These are phyloP conservation scores for Lyophyllum atratum DNA, from an alignment of 768 basidiomycete species.

Conservation along the genomic window DNA sequence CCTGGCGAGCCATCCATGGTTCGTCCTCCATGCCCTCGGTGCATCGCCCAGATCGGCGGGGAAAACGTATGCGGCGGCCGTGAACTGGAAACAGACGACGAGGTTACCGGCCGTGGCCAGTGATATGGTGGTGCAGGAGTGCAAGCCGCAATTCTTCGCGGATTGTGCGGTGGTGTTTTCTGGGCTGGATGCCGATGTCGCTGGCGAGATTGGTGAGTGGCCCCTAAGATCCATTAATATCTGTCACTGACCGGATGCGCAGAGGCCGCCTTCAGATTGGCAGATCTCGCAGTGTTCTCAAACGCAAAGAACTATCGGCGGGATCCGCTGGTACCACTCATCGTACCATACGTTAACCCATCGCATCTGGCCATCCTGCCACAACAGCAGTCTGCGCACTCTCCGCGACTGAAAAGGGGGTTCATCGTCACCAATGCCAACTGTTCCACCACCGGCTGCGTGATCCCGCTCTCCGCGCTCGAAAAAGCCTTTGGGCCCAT, in stretches of 20 bases:
- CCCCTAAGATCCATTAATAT: not conserved
- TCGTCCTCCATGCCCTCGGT: slow-evolving; percentile 82
- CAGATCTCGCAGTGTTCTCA: slow-evolving; percentile 92
- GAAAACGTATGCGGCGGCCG: slow-evolving; percentile 71
- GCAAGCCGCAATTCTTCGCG: slow-evolving; percentile 72
- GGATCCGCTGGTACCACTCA: slow-evolving; percentile 90
- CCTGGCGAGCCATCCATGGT: slow-evolving; percentile 88
- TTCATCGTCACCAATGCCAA: slow-evolving; percentile 99
- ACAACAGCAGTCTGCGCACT: slow-evolving; percentile 74
- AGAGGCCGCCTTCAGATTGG: slow-evolving; percentile 86
- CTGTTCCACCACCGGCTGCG: slow-evolving; percentile 93
- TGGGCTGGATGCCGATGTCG: slow-evolving; percentile 93
- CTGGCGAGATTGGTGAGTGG: slow-evolving; percentile 86
- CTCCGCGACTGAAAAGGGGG: slow-evolving; percentile 72
- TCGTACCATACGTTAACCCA: slow-evolving; percentile 95
- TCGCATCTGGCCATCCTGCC: slow-evolving; percentile 81
- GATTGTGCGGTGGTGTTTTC: slow-evolving; percentile 91
- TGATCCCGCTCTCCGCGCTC: slow-evolving; percentile 88
- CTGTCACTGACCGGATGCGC: slow-evolving; percentile 8
- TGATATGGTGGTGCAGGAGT: slow-evolving; percentile 70
- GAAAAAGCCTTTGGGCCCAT: slow-evolving; percentile 94
- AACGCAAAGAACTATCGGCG: slow-evolving; percentile 97
- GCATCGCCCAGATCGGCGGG: slow-evolving; percentile 89
- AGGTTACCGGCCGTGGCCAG: slow-evolving; percentile 70
- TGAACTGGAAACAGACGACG: slow-evolving; percentile 85